phyloP scores from a whole-genome alignment of 2,329 filamentous ascomycete genomes.

The Aspergillus sclerotialis region DNA sequence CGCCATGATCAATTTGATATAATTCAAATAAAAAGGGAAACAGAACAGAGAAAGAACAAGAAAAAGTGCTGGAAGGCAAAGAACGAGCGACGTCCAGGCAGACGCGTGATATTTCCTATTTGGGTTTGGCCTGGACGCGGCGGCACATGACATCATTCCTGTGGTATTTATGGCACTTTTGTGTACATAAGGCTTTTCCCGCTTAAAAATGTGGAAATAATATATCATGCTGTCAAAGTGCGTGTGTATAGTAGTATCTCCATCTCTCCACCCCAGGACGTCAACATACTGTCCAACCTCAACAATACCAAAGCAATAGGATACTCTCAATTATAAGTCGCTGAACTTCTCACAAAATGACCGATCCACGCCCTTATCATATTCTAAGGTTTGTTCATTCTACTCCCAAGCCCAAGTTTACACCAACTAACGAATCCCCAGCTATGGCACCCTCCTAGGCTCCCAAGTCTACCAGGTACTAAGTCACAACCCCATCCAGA shows the following conservation, averaged over 20 bases:
- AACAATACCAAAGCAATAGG: no score
- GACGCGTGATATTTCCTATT: slow-evolving; percentile 36
- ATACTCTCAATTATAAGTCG: slow-evolving; percentile 1
- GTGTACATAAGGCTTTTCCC: no score
- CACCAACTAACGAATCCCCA: no score
- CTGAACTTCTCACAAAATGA: slow-evolving; percentile 12
- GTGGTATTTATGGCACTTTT: no score
- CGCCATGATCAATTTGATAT: slow-evolving; percentile 54
- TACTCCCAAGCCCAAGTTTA: no score
- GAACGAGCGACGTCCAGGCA: slow-evolving; percentile 29
- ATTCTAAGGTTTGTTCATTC: slow-evolving; percentile 19
- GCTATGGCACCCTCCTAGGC: slow-evolving; percentile 82
- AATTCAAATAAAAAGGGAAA: background rate
- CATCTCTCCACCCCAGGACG: no score
- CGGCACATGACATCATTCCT: slow-evolving; percentile 33
- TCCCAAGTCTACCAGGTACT: slow-evolving; percentile 76
- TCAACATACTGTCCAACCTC: no score
- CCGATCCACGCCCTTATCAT: slow-evolving; percentile 29
- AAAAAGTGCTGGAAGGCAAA: slow-evolving; percentile 6
- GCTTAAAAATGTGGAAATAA: background rate
- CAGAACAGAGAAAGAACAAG: background rate
- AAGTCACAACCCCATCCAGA: background rate
- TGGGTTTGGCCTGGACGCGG: slow-evolving; percentile 26
- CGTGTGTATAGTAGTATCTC: background rate
- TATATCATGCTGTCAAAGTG: background rate